Evolutionary conservation across 164 flowering plant species (phyloP).

Genomic region (Berberis thunbergii): DNA sequence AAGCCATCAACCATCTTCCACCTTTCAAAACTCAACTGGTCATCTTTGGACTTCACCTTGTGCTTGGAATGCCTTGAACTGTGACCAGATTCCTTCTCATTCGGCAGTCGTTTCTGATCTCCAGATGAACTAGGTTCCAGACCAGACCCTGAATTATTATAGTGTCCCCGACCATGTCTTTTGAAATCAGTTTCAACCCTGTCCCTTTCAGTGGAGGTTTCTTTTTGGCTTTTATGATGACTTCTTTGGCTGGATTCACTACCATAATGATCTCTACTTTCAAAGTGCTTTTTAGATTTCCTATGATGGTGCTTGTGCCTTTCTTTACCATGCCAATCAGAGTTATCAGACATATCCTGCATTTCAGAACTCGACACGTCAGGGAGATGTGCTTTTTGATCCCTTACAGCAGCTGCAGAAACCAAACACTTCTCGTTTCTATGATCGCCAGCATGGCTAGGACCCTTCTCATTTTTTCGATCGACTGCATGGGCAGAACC

Average conservation of each 20-base stretch:
- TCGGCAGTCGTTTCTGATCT: constrained; percentile 16
- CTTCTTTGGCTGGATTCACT: constrained; percentile 26
- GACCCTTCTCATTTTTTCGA: not conserved
- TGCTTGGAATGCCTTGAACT: constrained; percentile 31
- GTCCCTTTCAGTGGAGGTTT: constrained; percentile 19
- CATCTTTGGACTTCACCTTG: constrained; percentile 12
- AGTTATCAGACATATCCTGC: constrained; percentile 26
- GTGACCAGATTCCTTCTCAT: constrained; percentile 23
- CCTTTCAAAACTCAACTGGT: constrained; percentile 27
- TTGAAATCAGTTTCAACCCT: constrained; percentile 20
- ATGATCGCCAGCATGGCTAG: constrained; percentile 3
- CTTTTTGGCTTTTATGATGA: constrained; percentile 17
- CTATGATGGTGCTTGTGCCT: constrained; percentile 26
- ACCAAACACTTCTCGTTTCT: constrained; percentile 23
- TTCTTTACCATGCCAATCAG: constrained; percentile 23
- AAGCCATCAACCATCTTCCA: constrained; percentile 38
- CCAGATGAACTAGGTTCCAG: constrained; percentile 22
- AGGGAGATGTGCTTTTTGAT: constrained; percentile 15
- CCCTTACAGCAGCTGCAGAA: constrained; percentile 25
- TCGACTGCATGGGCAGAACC: constrained; percentile 2
- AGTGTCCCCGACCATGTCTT: constrained; percentile 21
- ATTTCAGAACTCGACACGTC: constrained; percentile 34
- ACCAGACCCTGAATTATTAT: constrained; percentile 21
- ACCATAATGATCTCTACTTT: constrained; percentile 16
- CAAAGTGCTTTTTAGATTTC: constrained; percentile 20